A percentile compares a stretch with the other conserved stretches of the same genome.
These are phyloP conservation scores for Diutina catenulata DNA, from an alignment of 1,139 yeast species.

Conservation along the genomic window DNA sequence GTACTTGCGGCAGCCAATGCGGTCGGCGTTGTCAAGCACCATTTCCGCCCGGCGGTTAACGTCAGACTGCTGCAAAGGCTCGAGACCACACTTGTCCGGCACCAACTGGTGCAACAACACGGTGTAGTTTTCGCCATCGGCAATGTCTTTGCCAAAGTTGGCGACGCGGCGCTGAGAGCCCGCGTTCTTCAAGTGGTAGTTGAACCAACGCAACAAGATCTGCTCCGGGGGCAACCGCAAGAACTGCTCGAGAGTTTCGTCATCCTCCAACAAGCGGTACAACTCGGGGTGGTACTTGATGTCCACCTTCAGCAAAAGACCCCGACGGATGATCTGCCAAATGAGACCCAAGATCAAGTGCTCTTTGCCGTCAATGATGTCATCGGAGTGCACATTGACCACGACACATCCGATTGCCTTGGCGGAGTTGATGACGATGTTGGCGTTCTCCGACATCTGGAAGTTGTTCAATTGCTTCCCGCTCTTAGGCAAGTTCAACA, in stretches of 20 bases:
- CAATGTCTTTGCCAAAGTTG: constrained; percentile 78
- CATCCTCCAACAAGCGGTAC: constrained; percentile 88
- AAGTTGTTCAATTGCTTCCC: constrained; percentile 82
- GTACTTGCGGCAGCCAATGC: constrained; percentile 84
- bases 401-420: constrained; percentile 98
- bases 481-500: constrained; percentile 69
- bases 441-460: constrained; percentile 94
- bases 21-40: constrained; percentile 77
- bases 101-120: constrained; percentile 78
- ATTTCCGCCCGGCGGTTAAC: constrained; percentile 76
- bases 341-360: constrained; percentile 90
- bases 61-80: constrained; percentile 70
- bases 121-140: constrained; percentile 94
- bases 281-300: constrained; percentile 94
- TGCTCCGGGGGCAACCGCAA: constrained; percentile 96
- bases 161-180: constrained; percentile 75
- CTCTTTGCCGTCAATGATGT: constrained; percentile 93
- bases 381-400: constrained; percentile 95
- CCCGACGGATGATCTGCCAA: constrained; percentile 98
- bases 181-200: constrained; percentile 92
- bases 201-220: constrained; percentile 93
- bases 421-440: constrained; percentile 94
- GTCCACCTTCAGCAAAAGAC: constrained; percentile 86
- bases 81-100: constrained; percentile 69
- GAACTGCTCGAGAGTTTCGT: constrained; percentile 94